Conservation (phyloP, 2,329 filamentous ascomycete species). For the Dendryphion nanum region DNA sequence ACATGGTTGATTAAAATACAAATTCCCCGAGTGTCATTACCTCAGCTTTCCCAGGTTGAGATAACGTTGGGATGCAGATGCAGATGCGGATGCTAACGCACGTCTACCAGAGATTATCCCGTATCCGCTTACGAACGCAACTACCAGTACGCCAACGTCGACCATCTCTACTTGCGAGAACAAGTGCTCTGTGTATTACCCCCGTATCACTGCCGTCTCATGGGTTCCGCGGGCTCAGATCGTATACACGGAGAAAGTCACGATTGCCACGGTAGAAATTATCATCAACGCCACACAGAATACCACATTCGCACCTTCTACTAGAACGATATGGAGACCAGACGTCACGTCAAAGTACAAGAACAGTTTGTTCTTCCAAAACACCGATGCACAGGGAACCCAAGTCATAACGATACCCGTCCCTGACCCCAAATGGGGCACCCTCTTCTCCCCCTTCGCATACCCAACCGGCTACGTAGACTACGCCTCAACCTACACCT, state of each 20-base stretch:
- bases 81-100: neutral
- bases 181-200: slow-evolving; percentile 7
- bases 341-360: slow-evolving; percentile 1
- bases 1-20: too few species aligned
- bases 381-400: slow-evolving; percentile 7
- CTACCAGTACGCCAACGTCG: slow-evolving; percentile 1
- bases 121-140: slow-evolving; percentile 4
- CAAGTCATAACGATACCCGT: slow-evolving; percentile 6
- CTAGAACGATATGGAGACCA: slow-evolving; percentile 5
- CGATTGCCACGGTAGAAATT: slow-evolving; percentile 14
- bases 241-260: slow-evolving; percentile 13
- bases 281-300: slow-evolving; percentile 6
- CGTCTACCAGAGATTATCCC: slow-evolving; percentile 1
- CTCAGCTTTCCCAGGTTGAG: neutral
- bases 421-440: slow-evolving; percentile 3
- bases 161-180: slow-evolving; percentile 2
- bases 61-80: slow-evolving; percentile 1
- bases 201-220: slow-evolving; percentile 2
- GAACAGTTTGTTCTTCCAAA: slow-evolving; percentile 8
- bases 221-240: slow-evolving; percentile 19
- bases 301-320: neutral
- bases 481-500: slow-evolving; percentile 15
- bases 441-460: slow-evolving; percentile 4
- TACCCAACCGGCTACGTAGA: slow-evolving; percentile 18
- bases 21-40: too few species aligned